phyloP scores from a whole-genome alignment of 768 basidiomycete genomes.

The Boletus barrowsii region DNA sequence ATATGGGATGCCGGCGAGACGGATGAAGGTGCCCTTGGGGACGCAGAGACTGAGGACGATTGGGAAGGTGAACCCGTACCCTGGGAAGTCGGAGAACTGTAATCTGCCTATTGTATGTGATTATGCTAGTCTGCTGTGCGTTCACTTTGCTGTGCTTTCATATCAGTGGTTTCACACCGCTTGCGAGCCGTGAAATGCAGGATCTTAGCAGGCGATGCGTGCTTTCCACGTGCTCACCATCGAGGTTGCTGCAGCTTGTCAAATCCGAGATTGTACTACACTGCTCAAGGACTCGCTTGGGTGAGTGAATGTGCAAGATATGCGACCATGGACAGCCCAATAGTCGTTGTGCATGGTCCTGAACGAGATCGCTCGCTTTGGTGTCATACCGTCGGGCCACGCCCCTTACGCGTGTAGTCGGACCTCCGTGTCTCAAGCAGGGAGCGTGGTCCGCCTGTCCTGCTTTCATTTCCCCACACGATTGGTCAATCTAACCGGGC shows the following conservation, averaged over 20 bases:
- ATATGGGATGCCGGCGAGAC: slow-evolving; percentile 77
- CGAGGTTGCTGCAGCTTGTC: neutral
- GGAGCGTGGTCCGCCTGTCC: slow-evolving; percentile 27
- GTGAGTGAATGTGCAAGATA: slow-evolving; percentile 17
- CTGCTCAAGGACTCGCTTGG: slow-evolving; percentile 8
- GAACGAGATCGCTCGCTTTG: slow-evolving; percentile 9
- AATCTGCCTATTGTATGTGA: slow-evolving; percentile 32
- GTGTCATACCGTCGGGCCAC: slow-evolving; percentile 19
- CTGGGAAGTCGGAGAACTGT: slow-evolving; percentile 79
- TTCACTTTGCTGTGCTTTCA: slow-evolving; percentile 34
- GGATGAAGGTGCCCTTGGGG: slow-evolving; percentile 37
- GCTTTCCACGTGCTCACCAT: slow-evolving; percentile 25
- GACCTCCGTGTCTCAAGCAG: slow-evolving; percentile 20
- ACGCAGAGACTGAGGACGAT: slow-evolving; percentile 52
- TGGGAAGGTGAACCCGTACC: slow-evolving; percentile 84
- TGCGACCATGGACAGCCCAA: slow-evolving; percentile 6
- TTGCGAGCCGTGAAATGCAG: slow-evolving; percentile 23
- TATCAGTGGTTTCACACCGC: slow-evolving; percentile 27
- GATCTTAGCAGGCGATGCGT: slow-evolving; percentile 19
- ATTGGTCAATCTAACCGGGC: slow-evolving; percentile 29
- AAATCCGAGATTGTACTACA: slow-evolving; percentile 10
- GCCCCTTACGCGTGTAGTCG: slow-evolving; percentile 27
- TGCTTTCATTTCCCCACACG: slow-evolving; percentile 17
- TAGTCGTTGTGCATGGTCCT: slow-evolving; percentile 5
- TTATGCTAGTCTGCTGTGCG: slow-evolving; percentile 19